These are phyloP conservation scores for Penicillium sp. DNA, from an alignment of 2,329 filamentous ascomycete genomes.

Conservation along the genomic window DNA sequence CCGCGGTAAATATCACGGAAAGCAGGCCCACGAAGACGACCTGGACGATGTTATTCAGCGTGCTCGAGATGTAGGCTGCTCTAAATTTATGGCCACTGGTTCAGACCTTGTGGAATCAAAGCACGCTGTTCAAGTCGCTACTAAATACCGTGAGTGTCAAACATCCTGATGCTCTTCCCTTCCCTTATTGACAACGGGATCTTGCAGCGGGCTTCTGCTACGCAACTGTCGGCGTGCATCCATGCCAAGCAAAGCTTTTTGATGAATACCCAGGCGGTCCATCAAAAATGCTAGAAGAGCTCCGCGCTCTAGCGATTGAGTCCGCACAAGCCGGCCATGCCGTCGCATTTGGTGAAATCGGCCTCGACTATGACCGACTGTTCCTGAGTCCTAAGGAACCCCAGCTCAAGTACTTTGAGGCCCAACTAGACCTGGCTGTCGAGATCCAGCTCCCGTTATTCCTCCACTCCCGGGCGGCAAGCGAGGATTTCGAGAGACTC, in stretches of 20 bases:
- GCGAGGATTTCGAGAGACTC: constrained; percentile 75
- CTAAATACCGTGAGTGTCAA: constrained; percentile 65
- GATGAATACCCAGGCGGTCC: constrained; percentile 55
- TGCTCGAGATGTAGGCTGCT: constrained; percentile 73
- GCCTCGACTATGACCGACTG: constrained; percentile 91
- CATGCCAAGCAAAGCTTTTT: constrained; percentile 81
- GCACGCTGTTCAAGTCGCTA: constrained; percentile 70
- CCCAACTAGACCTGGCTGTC: constrained; percentile 76
- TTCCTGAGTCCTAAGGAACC: constrained; percentile 75
- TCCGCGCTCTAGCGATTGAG: constrained; percentile 64
- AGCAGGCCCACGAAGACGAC: constrained; percentile 54
- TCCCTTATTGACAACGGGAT: neutral
- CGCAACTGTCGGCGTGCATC: constrained; percentile 89
- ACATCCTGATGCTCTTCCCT: neutral
- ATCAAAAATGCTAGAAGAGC: constrained; percentile 50
- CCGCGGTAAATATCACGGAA: constrained; percentile 78
- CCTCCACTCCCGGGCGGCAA: constrained; percentile 84
- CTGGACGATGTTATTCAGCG: constrained; percentile 69
- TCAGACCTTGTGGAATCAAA: constrained; percentile 78
- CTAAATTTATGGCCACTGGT: constrained; percentile 90
- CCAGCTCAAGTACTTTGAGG: constrained; percentile 81
- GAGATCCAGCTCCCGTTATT: constrained; percentile 82
- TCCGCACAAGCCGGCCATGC: constrained; percentile 61
- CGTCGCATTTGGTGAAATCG: constrained; percentile 87
- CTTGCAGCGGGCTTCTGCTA: constrained; percentile 73